Evolutionary conservation across 2,329 filamentous ascomycete genomes (phyloP).

Genomic region (Monosporascus sp.): DNA sequence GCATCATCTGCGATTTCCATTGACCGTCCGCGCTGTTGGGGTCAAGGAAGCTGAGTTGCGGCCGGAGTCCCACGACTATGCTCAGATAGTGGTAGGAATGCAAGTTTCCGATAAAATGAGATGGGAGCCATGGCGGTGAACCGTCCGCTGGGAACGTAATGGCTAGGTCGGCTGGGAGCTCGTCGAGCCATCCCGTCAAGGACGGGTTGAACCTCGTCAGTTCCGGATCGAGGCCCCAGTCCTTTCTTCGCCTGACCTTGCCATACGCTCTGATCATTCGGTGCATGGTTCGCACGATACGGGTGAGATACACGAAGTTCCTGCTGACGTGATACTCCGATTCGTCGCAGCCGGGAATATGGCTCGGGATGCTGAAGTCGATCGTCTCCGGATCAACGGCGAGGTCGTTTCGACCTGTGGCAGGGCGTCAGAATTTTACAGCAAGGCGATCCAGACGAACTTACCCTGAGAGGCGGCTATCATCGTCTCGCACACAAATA

Average conservation of each 20-base stretch:
- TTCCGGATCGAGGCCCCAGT: slow-evolving; percentile 82
- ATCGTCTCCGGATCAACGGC: slow-evolving; percentile 70
- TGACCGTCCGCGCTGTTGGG: slow-evolving; percentile 63
- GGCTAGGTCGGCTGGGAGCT: slow-evolving; percentile 72
- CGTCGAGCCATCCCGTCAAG: slow-evolving; percentile 69
- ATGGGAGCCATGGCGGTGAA: slow-evolving; percentile 76
- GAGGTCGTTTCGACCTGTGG: slow-evolving; percentile 68
- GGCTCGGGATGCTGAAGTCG: slow-evolving; percentile 63
- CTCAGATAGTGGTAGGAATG: slow-evolving; percentile 84
- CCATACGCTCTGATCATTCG: slow-evolving; percentile 71
- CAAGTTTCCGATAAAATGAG: slow-evolving; percentile 83
- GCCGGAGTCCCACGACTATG: slow-evolving; percentile 80
- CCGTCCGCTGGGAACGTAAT: slow-evolving; percentile 73
- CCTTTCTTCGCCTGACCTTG: slow-evolving; percentile 64
- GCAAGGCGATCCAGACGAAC: not conserved
- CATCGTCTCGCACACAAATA: slow-evolving; percentile 85
- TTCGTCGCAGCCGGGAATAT: slow-evolving; percentile 62
- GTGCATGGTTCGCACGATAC: slow-evolving; percentile 71
- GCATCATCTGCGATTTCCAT: slow-evolving; percentile 84
- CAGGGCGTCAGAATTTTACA: slow-evolving; percentile 9
- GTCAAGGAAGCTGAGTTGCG: slow-evolving; percentile 75
- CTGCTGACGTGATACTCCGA: slow-evolving; percentile 72
- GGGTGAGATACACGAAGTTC: slow-evolving; percentile 77
- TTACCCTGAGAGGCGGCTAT: slow-evolving; percentile 87
- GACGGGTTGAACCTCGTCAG: slow-evolving; percentile 74